These are phyloP conservation scores for Stachybotrys chartarum DNA, from an alignment of 2,329 filamentous ascomycete species.

Conservation along the genomic window DNA sequence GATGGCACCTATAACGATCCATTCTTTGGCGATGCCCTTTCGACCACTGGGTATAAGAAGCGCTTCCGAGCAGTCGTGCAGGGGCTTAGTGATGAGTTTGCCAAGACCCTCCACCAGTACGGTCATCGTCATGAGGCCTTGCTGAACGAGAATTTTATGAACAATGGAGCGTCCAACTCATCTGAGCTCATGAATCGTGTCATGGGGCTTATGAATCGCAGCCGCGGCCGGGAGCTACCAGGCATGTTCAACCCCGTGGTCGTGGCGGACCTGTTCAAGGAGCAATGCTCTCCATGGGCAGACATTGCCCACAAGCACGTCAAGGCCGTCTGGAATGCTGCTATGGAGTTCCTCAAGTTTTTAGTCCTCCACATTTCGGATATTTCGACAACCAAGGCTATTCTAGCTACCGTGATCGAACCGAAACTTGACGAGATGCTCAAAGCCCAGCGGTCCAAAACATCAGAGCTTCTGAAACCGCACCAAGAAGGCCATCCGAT, in stretches of 20 bases:
- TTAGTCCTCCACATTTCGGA: slow-evolving; percentile 9
- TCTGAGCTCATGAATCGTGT: slow-evolving; percentile 9
- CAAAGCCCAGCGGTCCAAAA: slow-evolving; percentile 28
- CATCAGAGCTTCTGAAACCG: slow-evolving; percentile 36
- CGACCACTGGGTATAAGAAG: slow-evolving; percentile 24
- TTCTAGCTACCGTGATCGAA: slow-evolving; percentile 10
- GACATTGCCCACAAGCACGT: slow-evolving; percentile 26
- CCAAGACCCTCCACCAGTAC: slow-evolving; percentile 27
- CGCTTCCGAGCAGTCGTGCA: slow-evolving; percentile 49
- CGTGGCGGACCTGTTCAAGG: slow-evolving; percentile 50
- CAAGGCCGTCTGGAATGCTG: slow-evolving; percentile 6
- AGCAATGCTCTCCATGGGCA: slow-evolving; percentile 51
- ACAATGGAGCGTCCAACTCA: not conserved
- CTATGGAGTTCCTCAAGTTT: slow-evolving; percentile 2
- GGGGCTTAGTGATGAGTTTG: slow-evolving; percentile 39
- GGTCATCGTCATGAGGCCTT: slow-evolving; percentile 28
- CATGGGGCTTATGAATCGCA: slow-evolving; percentile 10
- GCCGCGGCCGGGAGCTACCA: slow-evolving; percentile 43
- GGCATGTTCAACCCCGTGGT: slow-evolving; percentile 55
- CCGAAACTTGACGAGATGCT: slow-evolving; percentile 10
- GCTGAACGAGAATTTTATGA: slow-evolving; percentile 3
- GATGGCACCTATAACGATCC: slow-evolving; percentile 43
- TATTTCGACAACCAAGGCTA: slow-evolving; percentile 3
- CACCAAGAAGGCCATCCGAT: slow-evolving; percentile 37
- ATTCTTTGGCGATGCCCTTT: slow-evolving; percentile 39